Conservation (phyloP, 2,329 filamentous ascomycete species). For the Thelonectria blattea region DNA sequence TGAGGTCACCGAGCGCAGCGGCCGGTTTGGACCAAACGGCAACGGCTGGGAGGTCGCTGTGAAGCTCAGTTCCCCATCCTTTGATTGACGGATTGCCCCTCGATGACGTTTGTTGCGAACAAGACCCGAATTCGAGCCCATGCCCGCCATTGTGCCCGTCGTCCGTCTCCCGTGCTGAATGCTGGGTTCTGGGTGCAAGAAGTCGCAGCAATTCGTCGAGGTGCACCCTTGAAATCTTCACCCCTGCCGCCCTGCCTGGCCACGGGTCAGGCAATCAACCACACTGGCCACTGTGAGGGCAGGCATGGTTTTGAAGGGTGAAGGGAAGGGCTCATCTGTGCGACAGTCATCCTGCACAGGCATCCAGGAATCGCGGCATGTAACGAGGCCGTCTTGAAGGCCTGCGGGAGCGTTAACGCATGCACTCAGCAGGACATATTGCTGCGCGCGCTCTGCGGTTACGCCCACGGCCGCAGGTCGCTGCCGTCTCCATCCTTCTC, state of each 20-base stretch:
- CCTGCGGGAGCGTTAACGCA: conserved; percentile 4
- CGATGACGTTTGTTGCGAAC: conserved; percentile 33
- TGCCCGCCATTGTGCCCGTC: conserved; percentile 5
- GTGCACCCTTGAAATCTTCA: conserved; percentile 14
- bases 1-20: conserved; percentile 23
- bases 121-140: conserved; percentile 5
- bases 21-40: background rate
- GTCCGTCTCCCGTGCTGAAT: background rate
- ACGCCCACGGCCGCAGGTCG: conserved; percentile 7
- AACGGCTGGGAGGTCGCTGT: background rate
- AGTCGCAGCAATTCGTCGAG: conserved; percentile 12
- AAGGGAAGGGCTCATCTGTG: conserved; percentile 2
- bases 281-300: conserved; percentile 7
- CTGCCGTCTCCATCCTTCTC: background rate
- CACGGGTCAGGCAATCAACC: conserved; percentile 21
- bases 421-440: background rate
- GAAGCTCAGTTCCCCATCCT: background rate
- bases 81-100: conserved; percentile 28
- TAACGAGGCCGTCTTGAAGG: background rate
- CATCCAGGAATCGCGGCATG: background rate
- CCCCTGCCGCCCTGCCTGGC: conserved; percentile 18
- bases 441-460: conserved; percentile 12
- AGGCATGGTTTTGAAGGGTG: conserved; percentile 15
- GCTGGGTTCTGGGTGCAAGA: conserved; percentile 12
- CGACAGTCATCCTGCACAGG: conserved; percentile 5